A percentile compares a stretch with the other conserved stretches of the same genome.
phyloP scores from a whole-genome alignment of 2,329 filamentous ascomycete genomes.

The Tolypocladium paradoxum region DNA sequence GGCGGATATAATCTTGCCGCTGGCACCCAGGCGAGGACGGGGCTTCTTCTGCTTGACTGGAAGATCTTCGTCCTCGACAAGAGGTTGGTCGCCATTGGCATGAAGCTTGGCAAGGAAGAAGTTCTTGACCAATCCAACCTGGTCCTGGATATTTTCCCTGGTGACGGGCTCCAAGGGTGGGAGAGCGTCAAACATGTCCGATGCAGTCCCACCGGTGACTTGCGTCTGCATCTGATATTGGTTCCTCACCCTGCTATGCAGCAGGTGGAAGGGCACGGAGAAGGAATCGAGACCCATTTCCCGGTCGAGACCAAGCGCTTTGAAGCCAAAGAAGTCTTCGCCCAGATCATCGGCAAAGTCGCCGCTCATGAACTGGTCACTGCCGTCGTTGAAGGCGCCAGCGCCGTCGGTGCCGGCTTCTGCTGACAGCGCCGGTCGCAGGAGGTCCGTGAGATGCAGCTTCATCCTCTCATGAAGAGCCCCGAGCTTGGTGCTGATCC shows the following conservation, averaged over 20 bases:
- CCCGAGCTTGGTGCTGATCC: constrained; percentile 65
- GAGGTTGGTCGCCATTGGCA: constrained; percentile 65
- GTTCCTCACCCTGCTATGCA: constrained; percentile 82
- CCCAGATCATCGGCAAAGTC: constrained; percentile 97
- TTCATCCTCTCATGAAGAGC: constrained; percentile 94
- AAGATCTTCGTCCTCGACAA: constrained; percentile 90
- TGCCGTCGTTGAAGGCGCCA: constrained; percentile 88
- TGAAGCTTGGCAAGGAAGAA: constrained; percentile 88
- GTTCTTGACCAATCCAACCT: constrained; percentile 80
- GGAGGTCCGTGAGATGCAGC: constrained; percentile 78
- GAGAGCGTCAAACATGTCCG: constrained; percentile 56
- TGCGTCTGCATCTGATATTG: constrained; percentile 69
- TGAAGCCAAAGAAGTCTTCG: constrained; percentile 98
- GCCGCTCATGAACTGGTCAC: constrained; percentile 90
- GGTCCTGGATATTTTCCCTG: constrained; percentile 60
- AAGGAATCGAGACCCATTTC: constrained; percentile 83
- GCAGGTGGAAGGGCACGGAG: constrained; percentile 84
- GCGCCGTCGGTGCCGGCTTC: constrained; percentile 76
- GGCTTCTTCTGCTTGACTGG: constrained; percentile 81
- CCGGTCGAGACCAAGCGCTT: constrained; percentile 80
- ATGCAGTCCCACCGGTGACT: constrained; percentile 46
- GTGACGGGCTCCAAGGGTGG: constrained; percentile 68
- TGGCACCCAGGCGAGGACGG: constrained; percentile 53
- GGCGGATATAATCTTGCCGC: constrained; percentile 77
- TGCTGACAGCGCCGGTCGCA: constrained; percentile 70